Percentiles rank a stretch among this genome's conserved stretches.
Evolutionary conservation across 257 asterid genomes (phyloP).

Genomic region (Nicotiana noctiflora): DNA sequence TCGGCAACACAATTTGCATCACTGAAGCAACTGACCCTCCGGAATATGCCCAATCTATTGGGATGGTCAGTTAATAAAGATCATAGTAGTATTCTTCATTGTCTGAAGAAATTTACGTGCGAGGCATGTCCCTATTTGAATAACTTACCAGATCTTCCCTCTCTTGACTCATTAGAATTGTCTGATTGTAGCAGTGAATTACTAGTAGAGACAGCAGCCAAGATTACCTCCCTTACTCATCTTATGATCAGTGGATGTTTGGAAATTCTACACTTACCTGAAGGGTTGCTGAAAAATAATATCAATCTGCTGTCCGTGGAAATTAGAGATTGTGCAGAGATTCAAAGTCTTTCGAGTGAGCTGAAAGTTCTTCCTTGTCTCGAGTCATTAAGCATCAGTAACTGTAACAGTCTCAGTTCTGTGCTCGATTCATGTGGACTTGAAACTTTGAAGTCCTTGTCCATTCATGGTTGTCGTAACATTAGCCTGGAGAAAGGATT

Average conservation of each 20-base stretch:
- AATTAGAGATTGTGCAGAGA: constrained; percentile 1
- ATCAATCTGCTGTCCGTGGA: neutral
- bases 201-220: neutral
- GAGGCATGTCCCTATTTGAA: constrained; percentile 11
- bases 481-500: constrained; percentile 4
- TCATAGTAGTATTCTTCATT: neutral
- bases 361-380: constrained; percentile 8
- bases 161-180: constrained; percentile 4
- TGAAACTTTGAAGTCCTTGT: constrained; percentile 10
- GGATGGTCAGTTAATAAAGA: constrained; percentile 11
- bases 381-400: constrained; percentile 5
- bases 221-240: constrained; percentile 9
- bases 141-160: constrained; percentile 4
- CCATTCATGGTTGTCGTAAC: constrained; percentile 3
- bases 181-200: constrained; percentile 3
- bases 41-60: constrained; percentile 8
- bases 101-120: constrained; percentile 1
- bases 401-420: constrained; percentile 9
- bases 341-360: constrained; percentile 5
- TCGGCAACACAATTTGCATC: neutral
- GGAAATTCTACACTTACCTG: constrained; percentile 2
- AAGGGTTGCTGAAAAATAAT: constrained; percentile 11
- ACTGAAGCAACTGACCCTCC: constrained; percentile 9
- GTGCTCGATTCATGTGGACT: neutral
- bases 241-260: constrained; percentile 11